Evolutionary conservation across 257 asterid genomes (phyloP).

Genomic region (Nicotiana tabacum): DNA sequence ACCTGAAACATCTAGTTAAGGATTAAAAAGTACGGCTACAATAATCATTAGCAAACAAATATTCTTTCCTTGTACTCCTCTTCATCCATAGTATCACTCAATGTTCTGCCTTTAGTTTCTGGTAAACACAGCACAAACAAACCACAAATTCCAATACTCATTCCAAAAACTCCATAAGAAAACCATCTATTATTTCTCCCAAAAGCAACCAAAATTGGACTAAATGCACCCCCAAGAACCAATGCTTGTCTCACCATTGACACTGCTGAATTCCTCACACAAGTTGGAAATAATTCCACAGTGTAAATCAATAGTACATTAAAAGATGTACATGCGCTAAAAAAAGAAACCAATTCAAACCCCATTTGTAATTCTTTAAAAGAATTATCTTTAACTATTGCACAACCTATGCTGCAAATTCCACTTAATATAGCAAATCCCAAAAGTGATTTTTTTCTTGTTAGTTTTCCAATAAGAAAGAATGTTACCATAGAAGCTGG

Average conservation of each 20-base stretch:
- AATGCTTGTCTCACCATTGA: too few species aligned
- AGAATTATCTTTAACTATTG: background rate
- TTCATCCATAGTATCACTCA: conserved; percentile 25
- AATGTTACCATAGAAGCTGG: too few species aligned
- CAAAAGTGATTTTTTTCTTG: conserved; percentile 29
- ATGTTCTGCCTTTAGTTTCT: background rate
- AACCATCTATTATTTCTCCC: too few species aligned
- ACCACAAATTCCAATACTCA: too few species aligned
- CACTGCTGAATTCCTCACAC: too few species aligned
- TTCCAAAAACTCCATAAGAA: too few species aligned
- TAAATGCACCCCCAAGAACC: too few species aligned
- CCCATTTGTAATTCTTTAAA: conserved; percentile 29
- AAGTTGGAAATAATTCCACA: too few species aligned
- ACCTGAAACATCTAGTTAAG: too few species aligned
- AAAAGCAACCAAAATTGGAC: too few species aligned
- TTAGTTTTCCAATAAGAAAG: background rate
- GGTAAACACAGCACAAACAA: too few species aligned
- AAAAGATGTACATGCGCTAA: conserved; percentile 46
- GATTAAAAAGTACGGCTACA: background rate
- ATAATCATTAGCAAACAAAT: background rate
- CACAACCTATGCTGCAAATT: conserved; percentile 43
- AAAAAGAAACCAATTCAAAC: conserved; percentile 54
- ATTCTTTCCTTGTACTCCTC: conserved; percentile 12
- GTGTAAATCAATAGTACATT: background rate
- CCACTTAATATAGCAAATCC: conserved; percentile 44